A percentile compares a stretch with the other conserved stretches of the same genome.
phyloP scores from a whole-genome alignment of 2,329 filamentous ascomycete genomes.

The Colletotrichum tanaceti region DNA sequence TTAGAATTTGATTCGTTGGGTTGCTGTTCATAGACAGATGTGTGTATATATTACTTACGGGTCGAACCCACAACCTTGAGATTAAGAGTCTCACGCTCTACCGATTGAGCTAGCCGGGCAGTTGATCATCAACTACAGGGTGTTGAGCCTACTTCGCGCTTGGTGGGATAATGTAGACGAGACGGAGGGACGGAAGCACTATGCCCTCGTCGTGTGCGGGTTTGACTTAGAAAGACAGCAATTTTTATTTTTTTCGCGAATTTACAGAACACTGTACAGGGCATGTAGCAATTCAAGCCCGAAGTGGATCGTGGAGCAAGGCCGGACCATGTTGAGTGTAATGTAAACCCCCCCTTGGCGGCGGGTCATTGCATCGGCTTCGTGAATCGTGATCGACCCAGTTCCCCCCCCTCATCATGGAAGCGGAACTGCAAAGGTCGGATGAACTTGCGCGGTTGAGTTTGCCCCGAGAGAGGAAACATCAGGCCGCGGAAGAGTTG shows the following conservation, averaged over 20 bases:
- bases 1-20: too few relatives aligned
- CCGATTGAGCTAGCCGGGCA: conserved; percentile 73
- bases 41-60: conserved; percentile 15
- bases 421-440: conserved; percentile 14
- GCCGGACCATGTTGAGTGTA: conserved; percentile 18
- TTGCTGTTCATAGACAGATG: rapidly evolving
- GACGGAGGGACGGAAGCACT: background rate
- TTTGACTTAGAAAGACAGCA: background rate
- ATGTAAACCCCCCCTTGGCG: conserved; percentile 8
- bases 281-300: too few relatives aligned
- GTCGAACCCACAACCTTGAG: conserved; percentile 68
- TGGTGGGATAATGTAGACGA: background rate
- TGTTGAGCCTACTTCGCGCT: background rate
- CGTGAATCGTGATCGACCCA: conserved; percentile 4
- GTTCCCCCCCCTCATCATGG: background rate
- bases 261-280: too few relatives aligned
- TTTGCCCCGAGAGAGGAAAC: background rate
- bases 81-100: conserved; percentile 80
- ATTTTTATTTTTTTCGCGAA: conserved; percentile 12
- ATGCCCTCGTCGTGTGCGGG: background rate
- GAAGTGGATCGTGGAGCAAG: conserved; percentile 7
- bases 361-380: conserved; percentile 1
- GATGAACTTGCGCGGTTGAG: conserved; percentile 5
- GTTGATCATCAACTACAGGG: background rate
- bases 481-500: background rate